Conservation (phyloP, 2,329 filamentous ascomycete species). For the Ascochyta pisi region DNA sequence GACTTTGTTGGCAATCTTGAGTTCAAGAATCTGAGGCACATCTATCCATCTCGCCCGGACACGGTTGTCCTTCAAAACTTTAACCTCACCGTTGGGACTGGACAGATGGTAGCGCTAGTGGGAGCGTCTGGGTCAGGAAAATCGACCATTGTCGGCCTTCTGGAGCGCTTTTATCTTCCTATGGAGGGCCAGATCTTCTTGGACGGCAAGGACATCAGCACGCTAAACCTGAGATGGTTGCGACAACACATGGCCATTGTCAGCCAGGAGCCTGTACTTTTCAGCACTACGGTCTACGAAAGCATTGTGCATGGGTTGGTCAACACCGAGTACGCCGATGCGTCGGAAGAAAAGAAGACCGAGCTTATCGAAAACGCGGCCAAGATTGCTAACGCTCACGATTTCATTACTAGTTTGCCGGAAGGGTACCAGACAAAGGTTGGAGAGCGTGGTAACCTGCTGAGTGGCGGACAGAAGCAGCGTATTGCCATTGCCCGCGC, state of each 20-base stretch:
- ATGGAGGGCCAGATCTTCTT: slow-evolving; percentile 79
- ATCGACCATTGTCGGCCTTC: slow-evolving; percentile 89
- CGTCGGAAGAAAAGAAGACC: slow-evolving; percentile 68
- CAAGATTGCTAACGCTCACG: slow-evolving; percentile 90
- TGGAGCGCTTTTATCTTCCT: slow-evolving; percentile 94
- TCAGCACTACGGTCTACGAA: slow-evolving; percentile 84
- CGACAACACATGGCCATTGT: slow-evolving; percentile 92
- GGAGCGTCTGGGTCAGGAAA: slow-evolving; percentile 95
- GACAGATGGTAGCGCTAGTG: slow-evolving; percentile 91
- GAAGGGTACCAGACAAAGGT: slow-evolving; percentile 93
- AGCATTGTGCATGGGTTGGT: slow-evolving; percentile 93
- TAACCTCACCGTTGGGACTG: slow-evolving; percentile 78
- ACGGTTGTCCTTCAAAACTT: slow-evolving; percentile 88
- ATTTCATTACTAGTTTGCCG: slow-evolving; percentile 82
- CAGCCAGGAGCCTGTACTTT: slow-evolving; percentile 90
- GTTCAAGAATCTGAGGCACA: slow-evolving; percentile 83
- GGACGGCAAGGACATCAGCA: slow-evolving; percentile 82
- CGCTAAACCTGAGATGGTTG: slow-evolving; percentile 86
- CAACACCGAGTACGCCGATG: slow-evolving; percentile 77
- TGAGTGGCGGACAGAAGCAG: slow-evolving; percentile 96
- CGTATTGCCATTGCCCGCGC: slow-evolving; percentile 93
- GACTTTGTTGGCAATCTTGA: slow-evolving; percentile 79
- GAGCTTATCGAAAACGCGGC: slow-evolving; percentile 81
- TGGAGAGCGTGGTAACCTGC: slow-evolving; percentile 90
- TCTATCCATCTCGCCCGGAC: slow-evolving; percentile 92